Evolutionary conservation across 176 grass and related monocot genomes (phyloP), one percentile per base, ranked within the genome.

Genomic region (Carex pumila): DNA sequence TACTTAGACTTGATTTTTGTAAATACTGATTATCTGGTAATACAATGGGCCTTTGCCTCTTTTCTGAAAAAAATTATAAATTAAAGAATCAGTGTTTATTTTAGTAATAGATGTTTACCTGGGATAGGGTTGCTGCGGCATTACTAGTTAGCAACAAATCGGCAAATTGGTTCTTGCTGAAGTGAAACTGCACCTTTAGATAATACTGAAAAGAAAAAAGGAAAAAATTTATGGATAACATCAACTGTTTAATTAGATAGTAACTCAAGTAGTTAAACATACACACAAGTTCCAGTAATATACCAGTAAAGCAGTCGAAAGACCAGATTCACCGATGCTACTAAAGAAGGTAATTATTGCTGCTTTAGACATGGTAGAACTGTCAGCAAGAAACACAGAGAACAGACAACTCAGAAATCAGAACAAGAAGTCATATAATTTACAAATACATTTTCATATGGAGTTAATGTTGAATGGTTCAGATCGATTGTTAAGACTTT

Each of bases 91-190:
- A 52, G 36, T 6, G 12, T 39, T 29, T 29, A 32, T 55, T 13
- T 76, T 76, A 30, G 66, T 41, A 41, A n/a, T 11, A 55, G 19
- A 83, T 37, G 52, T 19, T 80, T 90, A 95, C 96, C 89, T 98
- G 96, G 59, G 93, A 98, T 1, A 93, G 47, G 73, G 90, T 92
- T 81, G 91, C 96, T 19, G 93, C 88, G 79, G 69, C 63, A 39
- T 89, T 91, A 10, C 7, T 52, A 79, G 94, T 95, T 30, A 98
- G 78, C 72, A 95, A 21, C 79, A 98, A 90, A 86, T 98, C 86
- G 71, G 96, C 96, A 87, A 85, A 98, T 53, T 98, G 89, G n/a
- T 95, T 71, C 78, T 95, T 98, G 91, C 84, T 98, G 72, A 91
- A 98, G 37, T 92, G 89, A 45, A 98, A 98, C 11, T 67, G 91